Conservation (phyloP, 805 yeast genomes). For the Spathaspora gorwiae region DNA sequence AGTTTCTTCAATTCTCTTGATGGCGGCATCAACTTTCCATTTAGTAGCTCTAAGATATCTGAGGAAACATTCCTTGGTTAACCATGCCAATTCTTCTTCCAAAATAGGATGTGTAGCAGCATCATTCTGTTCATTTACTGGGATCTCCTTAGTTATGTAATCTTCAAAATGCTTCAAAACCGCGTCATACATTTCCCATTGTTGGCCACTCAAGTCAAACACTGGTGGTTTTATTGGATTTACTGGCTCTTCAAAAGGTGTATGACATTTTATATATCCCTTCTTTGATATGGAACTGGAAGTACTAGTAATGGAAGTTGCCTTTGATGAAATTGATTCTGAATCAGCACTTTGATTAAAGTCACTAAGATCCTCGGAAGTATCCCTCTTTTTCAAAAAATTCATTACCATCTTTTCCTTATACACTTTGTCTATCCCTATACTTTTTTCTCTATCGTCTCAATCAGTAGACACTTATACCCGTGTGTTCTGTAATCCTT, state of each 20-base stretch:
- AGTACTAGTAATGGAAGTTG: conserved; percentile 6
- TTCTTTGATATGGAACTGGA: conserved; percentile 8
- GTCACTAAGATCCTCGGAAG: background rate
- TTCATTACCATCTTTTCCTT: conserved; percentile 9
- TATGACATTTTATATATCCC: conserved; percentile 28
- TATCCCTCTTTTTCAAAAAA: conserved; percentile 14
- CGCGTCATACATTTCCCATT: conserved; percentile 26
- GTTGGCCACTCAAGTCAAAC: conserved; percentile 24
- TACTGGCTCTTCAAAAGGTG: conserved; percentile 37
- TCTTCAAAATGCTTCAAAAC: conserved; percentile 27
- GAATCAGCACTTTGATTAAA: conserved; percentile 10
- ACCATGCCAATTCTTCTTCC: conserved; percentile 38
- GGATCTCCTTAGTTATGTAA: conserved; percentile 21
- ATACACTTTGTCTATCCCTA: too few species aligned
- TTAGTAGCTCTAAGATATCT: conserved; percentile 50
- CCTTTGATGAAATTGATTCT: conserved; percentile 15
- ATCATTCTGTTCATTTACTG: conserved; percentile 21
- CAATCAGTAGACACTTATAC: too few species aligned
- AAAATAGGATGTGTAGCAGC: conserved; percentile 22
- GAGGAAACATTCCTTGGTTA: conserved; percentile 50
- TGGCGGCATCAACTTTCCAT: conserved; percentile 43
- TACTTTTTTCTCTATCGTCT: too few species aligned
- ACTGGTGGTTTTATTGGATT: conserved; percentile 29
- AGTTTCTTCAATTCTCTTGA: conserved; percentile 43
- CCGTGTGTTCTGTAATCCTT: too few species aligned